These are phyloP conservation scores for Colletotrichum cereale DNA, from an alignment of 2,329 filamentous ascomycete species.

Conservation along the genomic window DNA sequence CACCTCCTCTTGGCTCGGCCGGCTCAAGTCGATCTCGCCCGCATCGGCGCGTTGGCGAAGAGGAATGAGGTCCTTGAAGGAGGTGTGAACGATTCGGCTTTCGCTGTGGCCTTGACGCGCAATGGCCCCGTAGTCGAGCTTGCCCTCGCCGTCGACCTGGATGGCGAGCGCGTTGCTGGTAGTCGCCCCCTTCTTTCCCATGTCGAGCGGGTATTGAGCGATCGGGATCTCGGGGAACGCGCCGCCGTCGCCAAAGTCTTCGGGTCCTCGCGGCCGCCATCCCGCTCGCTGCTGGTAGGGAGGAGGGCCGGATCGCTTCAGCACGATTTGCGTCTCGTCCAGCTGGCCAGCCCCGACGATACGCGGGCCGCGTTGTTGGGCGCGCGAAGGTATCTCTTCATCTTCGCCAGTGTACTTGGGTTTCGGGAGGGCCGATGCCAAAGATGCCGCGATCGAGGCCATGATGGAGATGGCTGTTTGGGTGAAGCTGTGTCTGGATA, in stretches of 20 bases:
- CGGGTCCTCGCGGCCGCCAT: slow-evolving; percentile 89
- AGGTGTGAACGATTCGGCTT: slow-evolving; percentile 88
- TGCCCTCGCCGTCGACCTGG: slow-evolving; percentile 90
- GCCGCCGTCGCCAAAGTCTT: slow-evolving; percentile 96
- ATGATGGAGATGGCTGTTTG: slow-evolving; percentile 58
- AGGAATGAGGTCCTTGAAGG: slow-evolving; percentile 97
- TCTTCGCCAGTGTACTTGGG: slow-evolving; percentile 93
- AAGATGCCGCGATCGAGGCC: slow-evolving; percentile 76
- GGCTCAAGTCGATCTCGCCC: slow-evolving; percentile 88
- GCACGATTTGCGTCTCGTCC: slow-evolving; percentile 86
- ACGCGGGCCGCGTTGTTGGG: slow-evolving; percentile 83
- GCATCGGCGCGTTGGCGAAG: slow-evolving; percentile 92
- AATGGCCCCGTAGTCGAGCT: slow-evolving; percentile 97
- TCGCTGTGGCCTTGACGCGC: slow-evolving; percentile 89
- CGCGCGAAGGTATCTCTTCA: slow-evolving; percentile 79
- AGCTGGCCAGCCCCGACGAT: slow-evolving; percentile 84
- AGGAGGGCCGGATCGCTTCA: slow-evolving; percentile 87
- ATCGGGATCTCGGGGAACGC: slow-evolving; percentile 95
- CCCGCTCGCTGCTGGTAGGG: slow-evolving; percentile 87
- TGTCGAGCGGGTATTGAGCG: slow-evolving; percentile 95
- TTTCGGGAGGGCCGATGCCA: slow-evolving; percentile 86
- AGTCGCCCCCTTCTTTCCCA: slow-evolving; percentile 83
- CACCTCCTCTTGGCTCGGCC: slow-evolving; percentile 88
- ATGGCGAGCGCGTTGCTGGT: slow-evolving; percentile 91
- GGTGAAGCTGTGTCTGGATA: slow-evolving; percentile 29